Conservation (phyloP, 23 red algal genomes). For the Agarophyton chilense region DNA sequence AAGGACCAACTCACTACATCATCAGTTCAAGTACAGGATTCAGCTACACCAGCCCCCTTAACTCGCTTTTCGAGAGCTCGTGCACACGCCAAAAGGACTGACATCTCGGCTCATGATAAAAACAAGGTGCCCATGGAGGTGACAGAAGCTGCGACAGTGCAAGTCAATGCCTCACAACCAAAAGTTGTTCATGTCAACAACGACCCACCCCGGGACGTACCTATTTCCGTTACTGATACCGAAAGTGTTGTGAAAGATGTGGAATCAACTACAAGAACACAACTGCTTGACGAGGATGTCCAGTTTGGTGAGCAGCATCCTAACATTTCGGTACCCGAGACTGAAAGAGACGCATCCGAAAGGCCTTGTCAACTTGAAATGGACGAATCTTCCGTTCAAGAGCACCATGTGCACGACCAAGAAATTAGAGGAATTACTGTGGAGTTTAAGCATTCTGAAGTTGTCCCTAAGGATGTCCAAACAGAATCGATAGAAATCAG, state of each 20-base stretch:
- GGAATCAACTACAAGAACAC: not conserved
- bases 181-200: not conserved
- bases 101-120: not conserved
- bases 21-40: not conserved
- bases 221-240: not conserved
- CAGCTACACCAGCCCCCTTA: not conserved
- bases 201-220: not conserved
- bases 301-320: not conserved
- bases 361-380: not conserved
- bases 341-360: not conserved
- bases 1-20: not conserved
- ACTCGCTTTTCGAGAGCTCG: not conserved
- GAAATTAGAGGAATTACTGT: not conserved
- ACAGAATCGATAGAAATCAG: not conserved
- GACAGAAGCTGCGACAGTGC: not conserved
- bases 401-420: not conserved
- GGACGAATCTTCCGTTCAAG: not conserved
- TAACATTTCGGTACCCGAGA: not conserved
- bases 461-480: not conserved
- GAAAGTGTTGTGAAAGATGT: not conserved
- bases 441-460: not conserved
- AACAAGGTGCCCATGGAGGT: not conserved
- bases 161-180: not conserved
- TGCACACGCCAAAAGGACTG: not conserved
- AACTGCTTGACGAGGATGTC: not conserved